Evolutionary conservation across 768 basidiomycete species (phyloP), one percentile per base, ranked within the genome.

Genomic region (Pisolithus marmoratus): DNA sequence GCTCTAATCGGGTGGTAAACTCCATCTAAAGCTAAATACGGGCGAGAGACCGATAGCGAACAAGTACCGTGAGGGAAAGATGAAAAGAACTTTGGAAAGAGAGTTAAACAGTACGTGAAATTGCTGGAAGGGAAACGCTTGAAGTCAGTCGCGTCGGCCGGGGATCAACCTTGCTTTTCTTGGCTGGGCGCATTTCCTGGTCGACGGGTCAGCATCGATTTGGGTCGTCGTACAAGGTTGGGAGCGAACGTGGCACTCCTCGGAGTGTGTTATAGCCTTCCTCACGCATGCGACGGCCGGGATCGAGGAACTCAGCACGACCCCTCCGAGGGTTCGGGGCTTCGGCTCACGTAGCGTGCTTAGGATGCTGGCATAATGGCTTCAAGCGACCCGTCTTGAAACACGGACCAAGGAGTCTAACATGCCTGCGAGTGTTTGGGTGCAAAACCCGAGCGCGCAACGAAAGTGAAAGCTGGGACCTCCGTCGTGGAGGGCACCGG

Each of bases 341-440:
- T 29, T 29, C 11, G 29, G 5, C 29, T 29, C 29, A 29, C 29
- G 29, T 29, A 29, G 62, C 76, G 74, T 78, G 79, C 78, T 80
- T 79, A 80, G 81, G 81, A 83, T 82, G 81, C 75, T 83, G 83
- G 78, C 81, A 74, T 80, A 82, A 83, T 83, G 81, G 81, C 81
- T 80, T 82, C 82, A 79, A 83, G 75, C 79, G 79, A 82, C 81
- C 83, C 80, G 81, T 84, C 82, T 84, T 84, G 83, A 84, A 84
- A 84, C 82, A 83, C 80, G 81, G 84, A 84, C 83, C 81, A 85
- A 86, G 84, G 83, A 86, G 83, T 85, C 82, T 82, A 85, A 83
- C 84, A 82, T 83, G 77, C 80, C 71, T 79, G 82, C 82, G 79
- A 85, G 84, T 85, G 76, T 83, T 83, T 75, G 81, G 81, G 81